Evolutionary conservation across 2,329 filamentous ascomycete genomes (phyloP).

Genomic region (Botrytis fragariae): DNA sequence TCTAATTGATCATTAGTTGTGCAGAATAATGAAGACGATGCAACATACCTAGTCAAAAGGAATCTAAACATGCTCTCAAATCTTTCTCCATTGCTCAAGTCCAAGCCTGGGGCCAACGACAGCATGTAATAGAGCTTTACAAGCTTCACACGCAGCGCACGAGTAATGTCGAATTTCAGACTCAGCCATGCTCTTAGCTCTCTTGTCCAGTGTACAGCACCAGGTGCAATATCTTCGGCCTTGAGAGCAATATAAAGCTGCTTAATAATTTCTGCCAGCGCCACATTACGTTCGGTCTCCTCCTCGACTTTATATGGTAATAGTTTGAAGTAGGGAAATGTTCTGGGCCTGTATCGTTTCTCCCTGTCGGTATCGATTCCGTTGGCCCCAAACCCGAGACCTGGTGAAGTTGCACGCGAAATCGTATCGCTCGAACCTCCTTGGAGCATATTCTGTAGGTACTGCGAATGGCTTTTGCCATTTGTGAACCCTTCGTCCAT

Average conservation of each 20-base stretch:
- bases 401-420: constrained; percentile 84
- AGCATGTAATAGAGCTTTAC: constrained; percentile 94
- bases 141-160: constrained; percentile 76
- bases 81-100: constrained; percentile 76
- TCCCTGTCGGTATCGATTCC: constrained; percentile 52
- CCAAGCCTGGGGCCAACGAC: constrained; percentile 82
- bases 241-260: constrained; percentile 90
- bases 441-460: constrained; percentile 32
- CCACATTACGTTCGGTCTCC: constrained; percentile 71
- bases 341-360: constrained; percentile 74
- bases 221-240: constrained; percentile 89
- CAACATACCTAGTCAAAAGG: constrained; percentile 80
- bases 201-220: constrained; percentile 93
- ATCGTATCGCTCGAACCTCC: constrained; percentile 57
- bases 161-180: constrained; percentile 94
- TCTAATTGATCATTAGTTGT: constrained; percentile 46
- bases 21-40: neutral
- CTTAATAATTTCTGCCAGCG: constrained; percentile 83
- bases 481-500: constrained; percentile 37
- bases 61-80: constrained; percentile 95
- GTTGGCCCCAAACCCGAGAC: constrained; percentile 53
- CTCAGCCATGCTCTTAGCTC: constrained; percentile 94
- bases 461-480: constrained; percentile 35
- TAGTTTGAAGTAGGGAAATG: constrained; percentile 88
- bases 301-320: constrained; percentile 87